These are phyloP conservation scores for Carex myosuroides DNA, from an alignment of 176 grass and related monocot species.

Conservation along the genomic window DNA sequence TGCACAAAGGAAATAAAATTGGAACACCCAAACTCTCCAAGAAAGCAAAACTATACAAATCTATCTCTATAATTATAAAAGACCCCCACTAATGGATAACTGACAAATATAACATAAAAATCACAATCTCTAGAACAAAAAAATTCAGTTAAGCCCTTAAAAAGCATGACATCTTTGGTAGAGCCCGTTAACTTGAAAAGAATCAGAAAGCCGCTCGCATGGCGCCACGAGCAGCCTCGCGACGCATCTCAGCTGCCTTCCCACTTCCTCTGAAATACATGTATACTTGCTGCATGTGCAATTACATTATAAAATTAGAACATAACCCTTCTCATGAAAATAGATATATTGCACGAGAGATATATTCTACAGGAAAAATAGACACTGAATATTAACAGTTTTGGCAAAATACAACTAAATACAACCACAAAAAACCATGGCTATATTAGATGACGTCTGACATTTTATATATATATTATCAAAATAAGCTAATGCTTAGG, in stretches of 20 bases:
- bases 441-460: background rate
- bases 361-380: background rate
- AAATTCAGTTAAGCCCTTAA: slow-evolving; percentile 11
- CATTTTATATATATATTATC: background rate
- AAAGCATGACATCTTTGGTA: background rate
- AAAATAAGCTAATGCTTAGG: background rate
- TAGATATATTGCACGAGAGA: background rate
- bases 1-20: background rate
- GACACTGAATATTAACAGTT: background rate
- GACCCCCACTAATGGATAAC: background rate
- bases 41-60: slow-evolving; percentile 19
- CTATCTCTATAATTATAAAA: slow-evolving; percentile 24
- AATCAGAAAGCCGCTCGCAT: slow-evolving; percentile 75
- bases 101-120: slow-evolving; percentile 13
- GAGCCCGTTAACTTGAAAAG: background rate
- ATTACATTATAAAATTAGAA: slow-evolving; percentile 22
- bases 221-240: slow-evolving; percentile 60
- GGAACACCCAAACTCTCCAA: background rate
- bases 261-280: slow-evolving; percentile 98
- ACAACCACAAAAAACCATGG: background rate
- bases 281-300: slow-evolving; percentile 72
- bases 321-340: background rate
- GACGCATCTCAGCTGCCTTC: slow-evolving; percentile 77
- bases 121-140: background rate
- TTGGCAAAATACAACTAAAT: background rate